Percentiles rank a stretch among this genome's conserved stretches.
Evolutionary conservation across 345 rosid species (phyloP).

Genomic region (Sonneratia alba): DNA sequence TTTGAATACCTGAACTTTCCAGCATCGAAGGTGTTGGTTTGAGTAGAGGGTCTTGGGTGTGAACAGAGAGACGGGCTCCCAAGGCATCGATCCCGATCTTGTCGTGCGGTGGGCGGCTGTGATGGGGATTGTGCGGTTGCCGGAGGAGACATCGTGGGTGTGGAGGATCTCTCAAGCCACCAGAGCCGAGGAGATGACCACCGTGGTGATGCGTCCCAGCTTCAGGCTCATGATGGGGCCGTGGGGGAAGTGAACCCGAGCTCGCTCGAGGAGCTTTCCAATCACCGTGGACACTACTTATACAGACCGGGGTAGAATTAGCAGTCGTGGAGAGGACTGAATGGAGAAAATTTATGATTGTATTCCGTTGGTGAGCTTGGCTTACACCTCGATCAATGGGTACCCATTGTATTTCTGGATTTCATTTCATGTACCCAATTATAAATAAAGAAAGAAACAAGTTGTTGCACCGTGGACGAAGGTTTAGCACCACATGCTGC

Average conservation of each 20-base stretch:
- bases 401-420: no score
- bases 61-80: constrained; percentile 28
- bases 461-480: no score
- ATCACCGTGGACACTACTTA: background rate
- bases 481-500: no score
- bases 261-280: constrained; percentile 15
- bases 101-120: constrained; percentile 17
- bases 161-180: constrained; percentile 19
- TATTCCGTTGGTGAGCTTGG: no score
- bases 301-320: no score
- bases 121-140: constrained; percentile 6
- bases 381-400: no score
- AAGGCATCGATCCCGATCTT: constrained; percentile 14
- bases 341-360: no score
- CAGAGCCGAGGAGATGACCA: constrained; percentile 13
- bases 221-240: constrained; percentile 24
- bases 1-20: constrained; percentile 3
- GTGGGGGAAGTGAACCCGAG: constrained; percentile 15
- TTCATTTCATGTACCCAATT: no score
- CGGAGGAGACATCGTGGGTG: constrained; percentile 12
- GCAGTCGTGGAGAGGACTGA: no score
- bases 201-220: constrained; percentile 16
- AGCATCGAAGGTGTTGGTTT: constrained; percentile 12
- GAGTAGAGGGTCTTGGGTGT: constrained; percentile 23
- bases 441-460: no score